These are phyloP conservation scores for Posidonia oceanica DNA, from an alignment of 116 monocot species.

Conservation along the genomic window DNA sequence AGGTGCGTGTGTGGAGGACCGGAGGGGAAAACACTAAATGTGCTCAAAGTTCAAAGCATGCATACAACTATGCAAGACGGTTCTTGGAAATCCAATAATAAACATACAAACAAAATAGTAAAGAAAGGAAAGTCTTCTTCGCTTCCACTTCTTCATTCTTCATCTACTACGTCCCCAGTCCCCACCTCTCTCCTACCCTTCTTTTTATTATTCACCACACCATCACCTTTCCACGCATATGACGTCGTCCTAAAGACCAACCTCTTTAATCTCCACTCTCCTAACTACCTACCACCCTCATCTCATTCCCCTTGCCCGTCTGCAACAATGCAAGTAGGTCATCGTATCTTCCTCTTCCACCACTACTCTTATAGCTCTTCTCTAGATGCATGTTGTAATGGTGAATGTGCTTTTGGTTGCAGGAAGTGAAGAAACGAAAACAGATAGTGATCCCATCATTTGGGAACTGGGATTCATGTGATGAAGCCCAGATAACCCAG, in stretches of 20 bases:
- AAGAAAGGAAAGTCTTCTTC: background rate
- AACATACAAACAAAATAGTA: no score
- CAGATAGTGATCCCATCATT: slow-evolving; percentile 24
- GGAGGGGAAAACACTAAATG: background rate
- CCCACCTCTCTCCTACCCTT: background rate
- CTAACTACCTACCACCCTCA: background rate
- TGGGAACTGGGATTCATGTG: slow-evolving; percentile 36
- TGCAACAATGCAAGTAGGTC: slow-evolving; percentile 1
- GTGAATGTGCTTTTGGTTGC: background rate
- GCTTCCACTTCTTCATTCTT: background rate
- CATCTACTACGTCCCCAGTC: background rate
- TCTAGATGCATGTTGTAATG: background rate
- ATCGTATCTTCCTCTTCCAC: background rate
- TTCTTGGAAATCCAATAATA: background rate
- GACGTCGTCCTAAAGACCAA: background rate
- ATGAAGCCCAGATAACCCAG: slow-evolving; percentile 21
- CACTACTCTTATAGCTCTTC: background rate
- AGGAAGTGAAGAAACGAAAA: slow-evolving; percentile 5
- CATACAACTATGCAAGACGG: background rate
- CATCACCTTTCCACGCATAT: background rate
- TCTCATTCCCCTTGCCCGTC: background rate
- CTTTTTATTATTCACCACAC: background rate
- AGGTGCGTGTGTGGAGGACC: background rate
- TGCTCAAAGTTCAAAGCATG: background rate
- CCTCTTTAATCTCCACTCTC: background rate